Base-by-base conservation (phyloP, 1,284 basidiomycete species). In the Phlebopus sp. region DNA sequence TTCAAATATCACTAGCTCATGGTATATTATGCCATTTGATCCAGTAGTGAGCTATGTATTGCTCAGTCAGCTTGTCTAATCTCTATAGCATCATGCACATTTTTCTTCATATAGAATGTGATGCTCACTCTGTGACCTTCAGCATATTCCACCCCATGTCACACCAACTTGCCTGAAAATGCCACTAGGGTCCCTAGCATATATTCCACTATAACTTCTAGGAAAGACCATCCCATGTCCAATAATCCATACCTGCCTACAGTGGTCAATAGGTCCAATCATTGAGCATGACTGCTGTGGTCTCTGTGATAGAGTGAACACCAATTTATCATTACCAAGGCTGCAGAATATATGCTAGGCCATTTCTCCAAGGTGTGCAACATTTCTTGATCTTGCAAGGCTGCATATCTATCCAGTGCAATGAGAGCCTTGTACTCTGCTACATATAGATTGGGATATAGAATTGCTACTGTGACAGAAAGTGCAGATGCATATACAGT, bases 41-140 rank as follows among this genome's bases (percentile, higher is more conserved):
- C 21, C 21, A 23, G 21, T 23, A 23, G 21, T 3, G 21, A 4
- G 6, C 21, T 23, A 23, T 23, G 21, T 23, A 23, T 3, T 23
- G 21, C 21, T 6, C 21, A 23, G 3, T 6, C 21, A 23, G 21
- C 21, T 6, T 23, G 4, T 6, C 21, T 6, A 32, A 37, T 18
- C 11, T 11, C 37, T 4, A 17, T 19, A 41, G 11, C 18, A 10
- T 19, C 35, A 32, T 51, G 50, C 10, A 52, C 31, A 13, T 40
- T 37, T 7, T 44, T 18, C 27, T 47, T 4, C 50, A 52, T 52
- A 37, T 49, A 49, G 14, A 37, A 45, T 25, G 47, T 47, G 7
- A 48, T 14, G 38, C 50, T 45, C 1, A 29, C 27, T 2, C 37
- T n/a, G n/a, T 45, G 42, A 5, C 50, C 42, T 2, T 30, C 32